phyloP scores from a whole-genome alignment of 208 protist species.

The Trypanosoma platydactyli region DNA sequence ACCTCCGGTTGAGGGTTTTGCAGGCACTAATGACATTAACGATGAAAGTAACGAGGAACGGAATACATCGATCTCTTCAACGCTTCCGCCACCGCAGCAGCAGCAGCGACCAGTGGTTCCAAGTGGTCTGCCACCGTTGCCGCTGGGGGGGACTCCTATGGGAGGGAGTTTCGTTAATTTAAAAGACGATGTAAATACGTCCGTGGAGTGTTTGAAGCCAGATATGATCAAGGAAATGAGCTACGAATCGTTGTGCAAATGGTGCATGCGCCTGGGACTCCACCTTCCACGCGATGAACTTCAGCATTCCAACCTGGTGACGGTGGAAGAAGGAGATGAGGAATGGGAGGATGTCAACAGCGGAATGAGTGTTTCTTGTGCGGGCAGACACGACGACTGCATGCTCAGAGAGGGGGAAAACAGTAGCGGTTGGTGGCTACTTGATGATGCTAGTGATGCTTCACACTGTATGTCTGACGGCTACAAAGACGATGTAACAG shows the following conservation, averaged over 20 bases:
- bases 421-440: conserved; percentile 26
- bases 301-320: not conserved
- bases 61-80: not conserved
- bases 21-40: not conserved
- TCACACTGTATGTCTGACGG: not conserved
- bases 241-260: conserved; percentile 14
- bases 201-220: conserved; percentile 2
- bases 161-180: not conserved
- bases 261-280: conserved; percentile 21
- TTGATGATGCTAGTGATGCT: conserved; percentile 2
- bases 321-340: not conserved
- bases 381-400: not conserved
- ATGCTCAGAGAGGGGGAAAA: conserved; percentile 16
- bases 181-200: not conserved
- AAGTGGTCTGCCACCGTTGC: conserved; percentile 13
- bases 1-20: not conserved
- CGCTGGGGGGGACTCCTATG: conserved; percentile 1
- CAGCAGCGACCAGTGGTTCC: conserved; percentile 1
- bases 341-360: not conserved
- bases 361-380: not conserved
- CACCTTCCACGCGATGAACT: not conserved
- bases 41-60: not conserved
- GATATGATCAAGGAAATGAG: conserved; percentile 9
- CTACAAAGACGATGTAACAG: not conserved
- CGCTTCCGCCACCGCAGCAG: not conserved